Evolutionary conservation across 345 rosid species (phyloP).

Genomic region (Boechera divaricarpa): DNA sequence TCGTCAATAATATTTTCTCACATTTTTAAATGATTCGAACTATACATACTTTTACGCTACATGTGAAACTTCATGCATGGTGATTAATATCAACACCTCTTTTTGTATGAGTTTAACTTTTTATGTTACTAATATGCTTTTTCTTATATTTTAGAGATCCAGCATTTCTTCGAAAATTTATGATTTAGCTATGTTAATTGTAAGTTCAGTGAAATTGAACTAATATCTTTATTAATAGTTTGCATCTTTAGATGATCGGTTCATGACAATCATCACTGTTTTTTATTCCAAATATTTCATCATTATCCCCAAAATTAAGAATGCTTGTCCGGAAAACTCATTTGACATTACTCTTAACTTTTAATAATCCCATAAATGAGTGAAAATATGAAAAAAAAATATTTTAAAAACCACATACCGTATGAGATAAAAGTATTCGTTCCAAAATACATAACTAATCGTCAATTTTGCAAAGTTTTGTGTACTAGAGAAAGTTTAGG

Average conservation of each 20-base stretch:
- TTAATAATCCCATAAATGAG: background rate
- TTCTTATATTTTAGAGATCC: background rate
- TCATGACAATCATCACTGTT: background rate
- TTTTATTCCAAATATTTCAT: background rate
- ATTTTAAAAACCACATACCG: too few species aligned
- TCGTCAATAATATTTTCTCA: slow-evolving; percentile 6
- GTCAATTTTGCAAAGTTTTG: background rate
- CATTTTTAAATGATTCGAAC: slow-evolving; percentile 1
- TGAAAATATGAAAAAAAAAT: background rate
- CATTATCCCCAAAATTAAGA: background rate
- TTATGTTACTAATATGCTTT: background rate
- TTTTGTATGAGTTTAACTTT: background rate
- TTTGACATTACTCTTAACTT: background rate
- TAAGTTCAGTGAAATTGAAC: background rate
- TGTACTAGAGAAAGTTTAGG: background rate
- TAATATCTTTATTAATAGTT: background rate
- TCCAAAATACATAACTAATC: background rate
- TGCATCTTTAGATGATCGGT: background rate
- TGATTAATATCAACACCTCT: background rate
- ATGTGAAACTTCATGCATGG: slow-evolving; percentile 6
- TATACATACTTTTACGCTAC: slow-evolving; percentile 1
- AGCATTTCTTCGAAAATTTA: background rate
- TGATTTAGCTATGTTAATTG: background rate
- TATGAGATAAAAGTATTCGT: too few species aligned
- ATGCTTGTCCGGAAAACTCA: background rate